Evolutionary conservation across 768 basidiomycete genomes (phyloP).

Genomic region (Exsudoporus frostii): DNA sequence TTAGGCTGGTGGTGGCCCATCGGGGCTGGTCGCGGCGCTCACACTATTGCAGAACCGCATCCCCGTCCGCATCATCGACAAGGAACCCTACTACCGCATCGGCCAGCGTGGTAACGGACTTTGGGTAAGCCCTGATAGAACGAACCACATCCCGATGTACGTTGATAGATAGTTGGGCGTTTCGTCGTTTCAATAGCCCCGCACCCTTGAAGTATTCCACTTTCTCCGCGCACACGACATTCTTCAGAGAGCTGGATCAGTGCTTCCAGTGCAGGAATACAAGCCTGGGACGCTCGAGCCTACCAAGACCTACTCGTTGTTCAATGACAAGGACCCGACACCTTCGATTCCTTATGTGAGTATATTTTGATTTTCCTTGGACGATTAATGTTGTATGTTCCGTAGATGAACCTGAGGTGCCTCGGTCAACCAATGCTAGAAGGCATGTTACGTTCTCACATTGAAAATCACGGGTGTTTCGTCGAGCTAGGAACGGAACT

Average conservation of each 20-base stretch:
- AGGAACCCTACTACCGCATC: slow-evolving; percentile 33
- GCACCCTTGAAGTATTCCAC: slow-evolving; percentile 44
- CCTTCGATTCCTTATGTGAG: slow-evolving; percentile 30
- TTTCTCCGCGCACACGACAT: slow-evolving; percentile 39
- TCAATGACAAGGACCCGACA: slow-evolving; percentile 14
- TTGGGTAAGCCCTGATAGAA: slow-evolving; percentile 28
- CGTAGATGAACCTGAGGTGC: slow-evolving; percentile 10
- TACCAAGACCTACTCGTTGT: slow-evolving; percentile 4
- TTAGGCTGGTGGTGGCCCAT: slow-evolving; percentile 30
- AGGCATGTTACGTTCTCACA: slow-evolving; percentile 16
- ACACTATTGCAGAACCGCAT: slow-evolving; percentile 41
- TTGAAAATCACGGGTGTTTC: slow-evolving; percentile 21
- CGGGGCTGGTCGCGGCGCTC: slow-evolving; percentile 32
- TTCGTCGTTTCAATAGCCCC: slow-evolving; percentile 13
- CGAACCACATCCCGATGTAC: neutral
- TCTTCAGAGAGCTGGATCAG: slow-evolving; percentile 26
- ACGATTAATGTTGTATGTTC: neutral
- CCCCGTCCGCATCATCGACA: slow-evolving; percentile 54
- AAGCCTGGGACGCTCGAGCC: slow-evolving; percentile 23
- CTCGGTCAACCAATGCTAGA: slow-evolving; percentile 33
- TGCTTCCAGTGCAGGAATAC: slow-evolving; percentile 34
- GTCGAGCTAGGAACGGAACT: slow-evolving; percentile 47
- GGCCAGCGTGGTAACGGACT: slow-evolving; percentile 40
- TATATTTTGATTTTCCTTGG: neutral
- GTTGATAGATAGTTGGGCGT: neutral